phyloP scores from a whole-genome alignment of 257 asterid genomes.

The Solanum okadae region DNA sequence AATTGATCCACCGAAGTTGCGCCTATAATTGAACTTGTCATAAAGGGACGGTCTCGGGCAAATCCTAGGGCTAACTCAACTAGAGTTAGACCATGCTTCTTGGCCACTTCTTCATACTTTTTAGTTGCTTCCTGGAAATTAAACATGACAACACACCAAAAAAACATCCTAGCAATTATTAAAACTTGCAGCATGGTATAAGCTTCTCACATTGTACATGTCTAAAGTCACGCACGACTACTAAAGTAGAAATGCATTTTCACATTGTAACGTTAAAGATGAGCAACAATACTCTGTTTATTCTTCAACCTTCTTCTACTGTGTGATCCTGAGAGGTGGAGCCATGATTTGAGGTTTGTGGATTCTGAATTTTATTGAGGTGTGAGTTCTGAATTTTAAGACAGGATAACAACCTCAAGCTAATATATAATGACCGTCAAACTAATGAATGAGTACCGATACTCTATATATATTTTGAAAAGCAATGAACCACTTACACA shows the following conservation, averaged over 20 bases:
- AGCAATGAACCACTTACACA: neutral
- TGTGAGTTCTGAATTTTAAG: neutral
- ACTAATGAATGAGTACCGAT: neutral
- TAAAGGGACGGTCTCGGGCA: slow-evolving; percentile 65
- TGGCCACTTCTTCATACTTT: slow-evolving; percentile 58
- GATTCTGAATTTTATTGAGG: neutral
- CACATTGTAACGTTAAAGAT: neutral
- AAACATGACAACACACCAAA: neutral
- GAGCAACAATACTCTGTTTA: neutral
- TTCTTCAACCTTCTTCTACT: neutral
- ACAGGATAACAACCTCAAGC: neutral
- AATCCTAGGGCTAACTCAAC: slow-evolving; percentile 80
- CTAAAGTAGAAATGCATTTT: neutral
- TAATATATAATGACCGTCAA: neutral
- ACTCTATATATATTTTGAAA: neutral
- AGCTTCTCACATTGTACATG: neutral
- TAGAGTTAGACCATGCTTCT: slow-evolving; percentile 60
- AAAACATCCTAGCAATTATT: neutral
- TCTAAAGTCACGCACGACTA: neutral
- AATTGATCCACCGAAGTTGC: slow-evolving; percentile 75
- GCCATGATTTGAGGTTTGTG: neutral
- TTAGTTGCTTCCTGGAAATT: slow-evolving; percentile 64
- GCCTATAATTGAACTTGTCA: slow-evolving; percentile 74
- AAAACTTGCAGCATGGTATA: neutral
- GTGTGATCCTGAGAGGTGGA: neutral